These are phyloP conservation scores for Mortierella sp. DNA, from an alignment of 371 early-diverging fungal genomes.

Conservation along the genomic window DNA sequence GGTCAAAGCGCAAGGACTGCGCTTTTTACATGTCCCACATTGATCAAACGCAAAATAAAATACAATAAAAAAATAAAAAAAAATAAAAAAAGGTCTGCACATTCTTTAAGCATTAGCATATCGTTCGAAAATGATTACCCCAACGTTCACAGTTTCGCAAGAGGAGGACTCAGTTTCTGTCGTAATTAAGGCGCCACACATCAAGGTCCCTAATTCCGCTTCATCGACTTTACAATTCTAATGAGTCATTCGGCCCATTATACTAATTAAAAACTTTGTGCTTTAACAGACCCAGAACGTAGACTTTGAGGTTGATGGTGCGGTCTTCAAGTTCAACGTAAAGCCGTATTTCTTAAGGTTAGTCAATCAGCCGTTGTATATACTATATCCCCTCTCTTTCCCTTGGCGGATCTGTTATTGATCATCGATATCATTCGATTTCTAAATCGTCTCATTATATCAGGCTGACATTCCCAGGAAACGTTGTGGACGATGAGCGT, in stretches of 20 bases:
- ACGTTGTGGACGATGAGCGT: conserved; percentile 88
- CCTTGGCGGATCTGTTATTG: too few relatives aligned
- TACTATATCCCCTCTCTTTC: neutral
- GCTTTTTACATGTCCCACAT: neutral
- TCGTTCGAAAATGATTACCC: conserved; percentile 90
- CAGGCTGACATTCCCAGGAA: conserved; percentile 87
- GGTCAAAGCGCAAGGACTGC: neutral
- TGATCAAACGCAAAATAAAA: neutral
- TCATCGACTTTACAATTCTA: neutral
- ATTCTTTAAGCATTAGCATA: neutral
- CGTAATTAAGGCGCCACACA: conserved; percentile 84
- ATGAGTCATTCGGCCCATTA: neutral
- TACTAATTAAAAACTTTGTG: neutral
- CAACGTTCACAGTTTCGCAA: conserved; percentile 86
- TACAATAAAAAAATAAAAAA: conserved; percentile 10
- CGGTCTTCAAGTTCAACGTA: conserved; percentile 83
- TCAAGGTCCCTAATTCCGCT: conserved; percentile 64
- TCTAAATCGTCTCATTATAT: neutral
- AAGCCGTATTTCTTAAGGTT: conserved; percentile 89
- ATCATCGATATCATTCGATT: neutral
- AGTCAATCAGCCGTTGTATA: neutral
- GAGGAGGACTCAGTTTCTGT: conserved; percentile 80
- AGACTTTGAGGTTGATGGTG: conserved; percentile 81
- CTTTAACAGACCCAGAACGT: conserved; percentile 82
- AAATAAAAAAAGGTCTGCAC: conserved; percentile 11